Conservation (phyloP, 257 asterid genomes). For the Capsicum baccatum region DNA sequence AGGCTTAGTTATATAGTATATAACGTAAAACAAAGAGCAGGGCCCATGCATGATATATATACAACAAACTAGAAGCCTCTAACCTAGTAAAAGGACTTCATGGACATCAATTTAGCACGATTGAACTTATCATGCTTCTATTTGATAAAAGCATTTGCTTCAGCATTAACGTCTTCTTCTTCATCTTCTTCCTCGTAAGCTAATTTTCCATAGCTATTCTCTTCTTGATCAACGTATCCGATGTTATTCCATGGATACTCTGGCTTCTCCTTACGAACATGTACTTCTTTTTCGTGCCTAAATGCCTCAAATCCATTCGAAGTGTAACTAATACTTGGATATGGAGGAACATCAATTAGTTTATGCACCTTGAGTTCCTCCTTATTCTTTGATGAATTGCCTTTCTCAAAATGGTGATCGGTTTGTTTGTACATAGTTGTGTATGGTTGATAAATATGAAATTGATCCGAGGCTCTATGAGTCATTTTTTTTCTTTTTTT, state of each 20-base stretch:
- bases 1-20: too few relatives aligned
- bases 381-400: not conserved
- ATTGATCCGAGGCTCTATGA: not conserved
- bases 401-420: not conserved
- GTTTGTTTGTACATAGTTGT: not conserved
- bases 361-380: conserved; percentile 1
- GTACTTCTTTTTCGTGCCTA: not conserved
- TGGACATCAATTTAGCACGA: conserved; percentile 2
- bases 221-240: not conserved
- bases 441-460: not conserved
- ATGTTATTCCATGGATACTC: not conserved
- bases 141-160: conserved; percentile 22
- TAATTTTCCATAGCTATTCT: not conserved
- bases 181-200: not conserved
- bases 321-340: conserved; percentile 12
- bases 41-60: too few relatives aligned
- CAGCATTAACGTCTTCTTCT: conserved; percentile 11
- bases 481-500: not conserved
- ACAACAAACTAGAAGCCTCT: not conserved
- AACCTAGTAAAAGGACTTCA: conserved; percentile 8
- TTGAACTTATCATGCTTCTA: not conserved
- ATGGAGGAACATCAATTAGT: conserved; percentile 24
- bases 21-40: too few relatives aligned
- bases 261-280: not conserved
- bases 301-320: conserved; percentile 2